Conservation (phyloP, 768 basidiomycete species). For the Lentinula sp. region DNA sequence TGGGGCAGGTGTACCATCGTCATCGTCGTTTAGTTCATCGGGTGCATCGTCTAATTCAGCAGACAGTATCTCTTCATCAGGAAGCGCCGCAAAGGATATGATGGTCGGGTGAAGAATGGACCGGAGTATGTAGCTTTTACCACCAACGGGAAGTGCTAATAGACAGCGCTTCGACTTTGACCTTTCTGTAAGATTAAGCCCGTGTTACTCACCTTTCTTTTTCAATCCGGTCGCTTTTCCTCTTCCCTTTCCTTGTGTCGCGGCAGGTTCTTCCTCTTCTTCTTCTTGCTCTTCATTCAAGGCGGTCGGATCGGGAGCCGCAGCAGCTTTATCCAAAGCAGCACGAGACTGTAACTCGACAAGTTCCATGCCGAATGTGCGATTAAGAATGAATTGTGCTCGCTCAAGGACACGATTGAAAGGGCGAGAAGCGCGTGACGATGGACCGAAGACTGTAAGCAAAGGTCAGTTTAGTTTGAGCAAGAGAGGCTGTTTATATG, state of each 20-base stretch:
- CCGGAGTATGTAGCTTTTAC: constrained; percentile 81
- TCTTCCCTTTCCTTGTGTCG: constrained; percentile 11
- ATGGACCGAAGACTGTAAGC: constrained; percentile 15
- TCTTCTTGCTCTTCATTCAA: constrained; percentile 37
- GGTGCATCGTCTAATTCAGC: constrained; percentile 41
- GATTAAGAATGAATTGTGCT: constrained; percentile 60
- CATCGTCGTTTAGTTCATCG: constrained; percentile 45
- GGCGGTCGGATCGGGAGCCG: constrained; percentile 24
- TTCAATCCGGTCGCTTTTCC: constrained; percentile 50
- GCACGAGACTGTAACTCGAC: constrained; percentile 67
- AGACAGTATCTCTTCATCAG: constrained; percentile 48
- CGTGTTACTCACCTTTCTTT: constrained; percentile 51
- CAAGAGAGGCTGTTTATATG: too few relatives aligned
- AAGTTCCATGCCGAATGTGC: constrained; percentile 79
- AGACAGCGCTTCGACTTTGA: not conserved
- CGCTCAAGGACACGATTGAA: constrained; percentile 60
- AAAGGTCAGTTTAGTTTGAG: constrained; percentile 15
- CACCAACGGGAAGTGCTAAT: constrained; percentile 48
- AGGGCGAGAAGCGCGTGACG: constrained; percentile 29
- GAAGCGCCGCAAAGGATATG: constrained; percentile 53
- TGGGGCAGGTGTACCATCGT: constrained; percentile 19
- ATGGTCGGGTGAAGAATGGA: constrained; percentile 60
- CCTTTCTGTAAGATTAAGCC: not conserved
- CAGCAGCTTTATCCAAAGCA: constrained; percentile 40
- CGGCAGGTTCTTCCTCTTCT: constrained; percentile 14